Conservation (phyloP, 345 rosid genomes). For the Pugionium dolabratum region DNA sequence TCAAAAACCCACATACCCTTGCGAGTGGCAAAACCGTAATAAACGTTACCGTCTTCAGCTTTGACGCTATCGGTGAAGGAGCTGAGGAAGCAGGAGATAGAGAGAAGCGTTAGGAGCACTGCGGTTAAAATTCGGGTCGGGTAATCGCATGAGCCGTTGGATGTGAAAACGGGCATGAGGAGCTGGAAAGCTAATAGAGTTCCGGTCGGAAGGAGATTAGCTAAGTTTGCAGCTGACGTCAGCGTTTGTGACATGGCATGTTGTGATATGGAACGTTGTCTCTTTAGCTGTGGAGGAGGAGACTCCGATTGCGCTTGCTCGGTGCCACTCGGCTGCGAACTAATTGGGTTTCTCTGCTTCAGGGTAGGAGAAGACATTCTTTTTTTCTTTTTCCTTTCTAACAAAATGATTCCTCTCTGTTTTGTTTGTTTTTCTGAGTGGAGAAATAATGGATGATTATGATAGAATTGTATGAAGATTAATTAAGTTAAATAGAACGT, state of each 20-base stretch:
- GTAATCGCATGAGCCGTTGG: constrained; percentile 74
- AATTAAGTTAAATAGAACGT: not conserved
- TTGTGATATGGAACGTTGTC: constrained; percentile 51
- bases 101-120: constrained; percentile 59
- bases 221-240: constrained; percentile 75
- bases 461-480: not conserved
- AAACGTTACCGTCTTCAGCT: constrained; percentile 61
- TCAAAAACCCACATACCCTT: constrained; percentile 77
- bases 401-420: no score
- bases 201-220: constrained; percentile 95
- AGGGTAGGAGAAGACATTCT: constrained; percentile 34
- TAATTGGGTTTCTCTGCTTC: constrained; percentile 29
- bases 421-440: not conserved
- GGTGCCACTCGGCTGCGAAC: constrained; percentile 3
- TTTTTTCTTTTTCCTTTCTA: no score
- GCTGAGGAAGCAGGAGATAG: constrained; percentile 73
- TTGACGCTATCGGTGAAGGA: constrained; percentile 75
- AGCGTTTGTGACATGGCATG: constrained; percentile 73
- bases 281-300: constrained; percentile 30
- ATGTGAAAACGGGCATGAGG: constrained; percentile 77
- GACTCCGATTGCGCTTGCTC: constrained; percentile 35
- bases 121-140: constrained; percentile 60
- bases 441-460: not conserved
- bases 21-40: constrained; percentile 71
- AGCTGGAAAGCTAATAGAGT: constrained; percentile 85